Evolutionary conservation across 2,329 filamentous ascomycete genomes (phyloP).

Genomic region (Botryotinia globosa): DNA sequence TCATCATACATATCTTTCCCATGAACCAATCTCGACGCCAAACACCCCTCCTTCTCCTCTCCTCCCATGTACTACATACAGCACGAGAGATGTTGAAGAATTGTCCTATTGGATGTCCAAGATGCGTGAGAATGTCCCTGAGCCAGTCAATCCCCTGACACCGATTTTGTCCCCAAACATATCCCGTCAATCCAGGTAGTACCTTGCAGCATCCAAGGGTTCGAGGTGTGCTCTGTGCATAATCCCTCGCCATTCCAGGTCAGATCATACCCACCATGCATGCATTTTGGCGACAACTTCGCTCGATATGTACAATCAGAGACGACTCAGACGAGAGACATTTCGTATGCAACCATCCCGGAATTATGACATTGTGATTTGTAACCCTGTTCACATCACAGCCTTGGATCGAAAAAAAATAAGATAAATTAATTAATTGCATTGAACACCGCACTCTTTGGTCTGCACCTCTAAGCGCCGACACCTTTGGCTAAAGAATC

Average conservation of each 20-base stretch:
- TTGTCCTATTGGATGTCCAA: background rate
- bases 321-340: background rate
- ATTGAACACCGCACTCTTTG: background rate
- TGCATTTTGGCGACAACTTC: constrained; percentile 1
- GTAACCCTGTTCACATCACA: constrained; percentile 12
- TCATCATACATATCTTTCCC: no score
- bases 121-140: background rate
- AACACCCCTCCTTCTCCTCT: background rate
- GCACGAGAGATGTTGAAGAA: background rate
- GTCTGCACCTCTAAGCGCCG: constrained; percentile 14
- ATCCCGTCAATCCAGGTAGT: background rate
- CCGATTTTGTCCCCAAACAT: background rate
- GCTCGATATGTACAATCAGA: background rate
- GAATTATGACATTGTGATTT: background rate
- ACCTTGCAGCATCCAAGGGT: constrained; percentile 6
- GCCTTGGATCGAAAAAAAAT: background rate
- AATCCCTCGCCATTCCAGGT: background rate
- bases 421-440: no score
- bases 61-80: background rate
- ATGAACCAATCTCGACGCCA: background rate
- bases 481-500: background rate
- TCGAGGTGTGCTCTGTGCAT: constrained; percentile 5
- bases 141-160: background rate
- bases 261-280: background rate
- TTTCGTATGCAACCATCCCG: background rate